Base-by-base conservation (phyloP, 805 yeast species). In the Wickerhamomyces mucosus region DNA sequence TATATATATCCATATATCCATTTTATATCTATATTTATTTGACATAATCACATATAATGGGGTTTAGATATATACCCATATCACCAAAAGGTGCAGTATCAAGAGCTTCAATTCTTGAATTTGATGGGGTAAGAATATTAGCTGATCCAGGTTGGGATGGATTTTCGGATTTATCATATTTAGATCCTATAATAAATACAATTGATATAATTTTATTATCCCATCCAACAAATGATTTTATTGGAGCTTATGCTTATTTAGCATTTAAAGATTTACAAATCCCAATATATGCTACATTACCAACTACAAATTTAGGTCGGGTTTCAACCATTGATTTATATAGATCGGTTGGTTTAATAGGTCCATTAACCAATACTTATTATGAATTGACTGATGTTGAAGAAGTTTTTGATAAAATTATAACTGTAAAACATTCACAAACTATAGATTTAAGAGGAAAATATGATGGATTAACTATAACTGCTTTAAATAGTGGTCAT, bases 401-500 rank as follows among this genome's bases (percentile, higher is more conserved):
- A 43, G 74, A 69, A 29, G 72, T 78, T 38, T 89, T 86, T 55
- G 94, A 88, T 51, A 67, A 63, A 27, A 67, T 89, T 5, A 63
- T 54, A 5, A 59, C 80, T 2, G 59, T 92, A 29, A 89, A 88
- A 46, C 86, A 78, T 50, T 71, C 86, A 0, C 98, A 92, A 53
- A 70, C 83, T 3, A 63, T 78, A 11, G 67, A 67, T 26, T 57
- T 83, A 30, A 59, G 74, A 36, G 85, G 78, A 7, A 69, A 64
- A 32, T 61, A 58, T 23, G 75, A 72, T 36, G 83, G 78, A 20
- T 53, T 78, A 22, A 63, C 72, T 4, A 59, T 89, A 15, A 77
- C 94, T 0, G 94, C 96, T 0, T 75, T 77, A 43, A 86, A 82
- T 52, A 78, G 96, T 1, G 99, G 99, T 4, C 95, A 84, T 50